phyloP scores from a whole-genome alignment of 2,329 filamentous ascomycete species.

The Setomelanomma holmii region DNA sequence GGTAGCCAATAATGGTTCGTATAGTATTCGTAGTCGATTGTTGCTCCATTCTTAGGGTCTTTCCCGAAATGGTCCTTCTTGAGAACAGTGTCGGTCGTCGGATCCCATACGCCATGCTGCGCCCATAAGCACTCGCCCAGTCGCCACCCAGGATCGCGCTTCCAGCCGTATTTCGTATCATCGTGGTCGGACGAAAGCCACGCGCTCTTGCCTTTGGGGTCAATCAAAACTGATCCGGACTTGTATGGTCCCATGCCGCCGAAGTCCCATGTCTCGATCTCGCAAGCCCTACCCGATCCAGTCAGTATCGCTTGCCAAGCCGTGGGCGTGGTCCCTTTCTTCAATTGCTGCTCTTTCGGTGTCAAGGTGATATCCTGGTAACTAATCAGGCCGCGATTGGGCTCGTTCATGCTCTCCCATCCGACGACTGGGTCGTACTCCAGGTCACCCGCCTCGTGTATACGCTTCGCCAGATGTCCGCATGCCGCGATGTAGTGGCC shows the following conservation, averaged over 20 bases:
- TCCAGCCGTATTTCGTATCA: conserved; percentile 89
- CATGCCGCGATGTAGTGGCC: conserved; percentile 83
- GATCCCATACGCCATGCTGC: conserved; percentile 95
- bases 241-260: conserved; percentile 92
- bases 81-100: conserved; percentile 75
- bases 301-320: conserved; percentile 93
- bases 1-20: conserved; percentile 92
- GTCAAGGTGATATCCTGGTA: conserved; percentile 81
- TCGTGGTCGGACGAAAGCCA: conserved; percentile 87
- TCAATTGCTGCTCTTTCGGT: conserved; percentile 85
- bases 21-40: conserved; percentile 82
- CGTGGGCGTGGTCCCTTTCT: conserved; percentile 92
- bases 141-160: conserved; percentile 85
- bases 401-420: conserved; percentile 97
- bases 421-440: conserved; percentile 88
- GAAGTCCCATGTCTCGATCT: conserved; percentile 92
- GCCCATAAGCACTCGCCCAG: conserved; percentile 97
- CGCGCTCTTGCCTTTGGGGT: conserved; percentile 82
- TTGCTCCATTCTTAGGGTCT: conserved; percentile 75
- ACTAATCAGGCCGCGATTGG: conserved; percentile 85
- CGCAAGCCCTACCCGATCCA: conserved; percentile 88
- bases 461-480: conserved; percentile 79
- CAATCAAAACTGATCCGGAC: conserved; percentile 80
- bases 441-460: conserved; percentile 88
- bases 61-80: conserved; percentile 88